phyloP scores from a whole-genome alignment of 2,329 filamentous ascomycete species.

The Apiospora rasikravindrae region DNA sequence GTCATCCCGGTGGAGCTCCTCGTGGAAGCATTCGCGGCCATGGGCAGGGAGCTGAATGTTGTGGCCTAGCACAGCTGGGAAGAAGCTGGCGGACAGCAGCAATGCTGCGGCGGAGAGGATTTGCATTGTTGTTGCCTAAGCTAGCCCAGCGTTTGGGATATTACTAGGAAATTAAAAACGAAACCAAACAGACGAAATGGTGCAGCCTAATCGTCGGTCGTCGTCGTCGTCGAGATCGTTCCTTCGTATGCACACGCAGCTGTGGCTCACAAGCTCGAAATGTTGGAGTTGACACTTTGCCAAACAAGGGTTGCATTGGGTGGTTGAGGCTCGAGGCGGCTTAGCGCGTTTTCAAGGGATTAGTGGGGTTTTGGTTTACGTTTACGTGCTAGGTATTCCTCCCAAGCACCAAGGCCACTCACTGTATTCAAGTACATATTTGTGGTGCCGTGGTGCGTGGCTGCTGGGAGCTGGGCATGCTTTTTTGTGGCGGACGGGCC shows the following conservation, averaged over 20 bases:
- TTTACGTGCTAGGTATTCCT: not conserved
- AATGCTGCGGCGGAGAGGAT: conserved; percentile 49
- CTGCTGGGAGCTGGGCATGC: not conserved
- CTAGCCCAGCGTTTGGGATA: not conserved
- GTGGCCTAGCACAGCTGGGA: conserved; percentile 70
- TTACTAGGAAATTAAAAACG: not conserved
- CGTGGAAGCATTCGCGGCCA: conserved; percentile 97
- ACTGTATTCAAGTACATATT: not conserved
- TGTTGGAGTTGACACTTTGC: conserved; percentile 26
- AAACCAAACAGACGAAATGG: not conserved
- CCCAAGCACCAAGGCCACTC: not conserved
- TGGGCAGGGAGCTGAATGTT: conserved; percentile 95
- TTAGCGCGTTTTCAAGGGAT: conserved; percentile 1
- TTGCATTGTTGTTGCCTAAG: conserved; percentile 39
- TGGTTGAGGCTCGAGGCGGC: conserved; percentile 19
- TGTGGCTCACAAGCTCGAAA: conserved; percentile 16
- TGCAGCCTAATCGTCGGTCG: not conserved
- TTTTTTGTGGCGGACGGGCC: not conserved
- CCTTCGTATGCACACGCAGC: conserved; percentile 10
- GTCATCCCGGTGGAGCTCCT: conserved; percentile 89
- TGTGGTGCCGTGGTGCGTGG: not conserved
- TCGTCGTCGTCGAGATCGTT: not conserved
- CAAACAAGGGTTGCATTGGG: conserved; percentile 12
- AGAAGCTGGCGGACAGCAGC: conserved; percentile 58
- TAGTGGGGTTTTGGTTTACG: not conserved